Conservation (phyloP, 2,329 filamentous ascomycete genomes). For the Orbilia quercus region DNA sequence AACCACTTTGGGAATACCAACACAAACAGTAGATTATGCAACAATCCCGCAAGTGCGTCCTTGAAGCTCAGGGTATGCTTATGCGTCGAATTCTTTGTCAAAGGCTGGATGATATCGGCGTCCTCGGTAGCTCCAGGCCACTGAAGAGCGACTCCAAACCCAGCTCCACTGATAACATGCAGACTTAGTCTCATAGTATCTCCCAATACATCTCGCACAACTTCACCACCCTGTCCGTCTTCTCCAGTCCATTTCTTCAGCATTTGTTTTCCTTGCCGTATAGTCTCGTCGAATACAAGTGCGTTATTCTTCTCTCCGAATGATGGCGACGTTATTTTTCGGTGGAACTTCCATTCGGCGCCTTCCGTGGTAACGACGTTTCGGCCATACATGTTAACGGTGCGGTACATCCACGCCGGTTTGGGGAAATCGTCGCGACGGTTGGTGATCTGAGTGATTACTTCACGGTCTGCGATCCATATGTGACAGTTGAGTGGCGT, state of each 20-base stretch:
- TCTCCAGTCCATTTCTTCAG: conserved; percentile 47
- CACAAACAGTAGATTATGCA: conserved; percentile 71
- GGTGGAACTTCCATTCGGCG: conserved; percentile 61
- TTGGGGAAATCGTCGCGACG: conserved; percentile 61
- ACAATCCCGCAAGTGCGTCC: conserved; percentile 74
- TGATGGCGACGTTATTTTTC: conserved; percentile 61
- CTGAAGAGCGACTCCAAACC: conserved; percentile 65
- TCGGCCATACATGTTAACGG: conserved; percentile 61
- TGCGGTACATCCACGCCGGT: conserved; percentile 60
- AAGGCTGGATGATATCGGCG: conserved; percentile 66
- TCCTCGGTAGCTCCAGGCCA: conserved; percentile 71
- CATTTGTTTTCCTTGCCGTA: conserved; percentile 46
- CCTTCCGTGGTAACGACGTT: conserved; percentile 61
- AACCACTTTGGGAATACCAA: conserved; percentile 72
- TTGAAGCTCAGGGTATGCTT: conserved; percentile 51
- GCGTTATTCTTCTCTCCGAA: conserved; percentile 66
- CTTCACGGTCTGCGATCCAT: conserved; percentile 60
- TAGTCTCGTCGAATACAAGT: conserved; percentile 51
- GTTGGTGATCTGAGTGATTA: conserved; percentile 59
- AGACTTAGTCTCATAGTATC: conserved; percentile 55
- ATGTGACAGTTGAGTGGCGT: conserved; percentile 56
- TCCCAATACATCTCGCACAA: conserved; percentile 27
- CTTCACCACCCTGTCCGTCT: conserved; percentile 18
- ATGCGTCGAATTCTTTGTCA: conserved; percentile 23
- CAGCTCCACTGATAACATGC: conserved; percentile 59